Evolutionary conservation across 2,329 filamentous ascomycete species (phyloP), one percentile per base, ranked within the genome.

Genomic region (Scolecobasidium constrictum): DNA sequence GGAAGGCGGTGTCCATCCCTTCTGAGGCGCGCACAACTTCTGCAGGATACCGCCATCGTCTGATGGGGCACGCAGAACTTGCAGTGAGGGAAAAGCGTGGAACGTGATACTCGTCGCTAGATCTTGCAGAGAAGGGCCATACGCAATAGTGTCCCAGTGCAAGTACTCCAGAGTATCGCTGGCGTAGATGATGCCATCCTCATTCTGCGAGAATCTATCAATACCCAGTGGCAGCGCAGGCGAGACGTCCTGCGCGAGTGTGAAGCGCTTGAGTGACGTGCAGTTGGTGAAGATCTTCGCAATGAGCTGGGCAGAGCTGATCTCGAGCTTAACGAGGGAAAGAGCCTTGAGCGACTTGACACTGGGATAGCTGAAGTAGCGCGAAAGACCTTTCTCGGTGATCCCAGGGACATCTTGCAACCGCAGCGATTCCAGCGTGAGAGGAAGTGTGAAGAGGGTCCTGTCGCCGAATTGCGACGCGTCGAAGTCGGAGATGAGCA

Each of bases 1-100:
- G 21, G 12, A 45, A 12, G 11, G 31, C 3, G 13, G 35, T 19
- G 40, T 69, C 16, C 75, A 64, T 21, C 68, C 67, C 21, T 73
- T 72, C 3, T 70, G 63, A 1, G 82, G 82, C 35, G 70, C 72
- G 57, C 83, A 88, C 1, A 86, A 68, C 1, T 67, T 62, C 59
- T 88, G 83, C 48, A 87, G 76, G 5, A 74, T 51, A 19, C 82
- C 83, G 4, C 83, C 73, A 1, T 80, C 73, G 49, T 88, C 83
- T 45, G 76, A 76, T 1, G 81, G 83, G 0, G 76, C 68, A 42
- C 83, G 75, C 15, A 87, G 61, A 2, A 56, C 63, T 7, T 63
- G 65, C 7, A 88, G 67, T 1, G 62, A 56, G 0, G 83, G 83
- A 52, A 88, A 84, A 0, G 76, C 77, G 4, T 64, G 63, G 1